phyloP scores from a whole-genome alignment of 2,329 filamentous ascomycete genomes.

The Drechslerella stenobrocha region DNA sequence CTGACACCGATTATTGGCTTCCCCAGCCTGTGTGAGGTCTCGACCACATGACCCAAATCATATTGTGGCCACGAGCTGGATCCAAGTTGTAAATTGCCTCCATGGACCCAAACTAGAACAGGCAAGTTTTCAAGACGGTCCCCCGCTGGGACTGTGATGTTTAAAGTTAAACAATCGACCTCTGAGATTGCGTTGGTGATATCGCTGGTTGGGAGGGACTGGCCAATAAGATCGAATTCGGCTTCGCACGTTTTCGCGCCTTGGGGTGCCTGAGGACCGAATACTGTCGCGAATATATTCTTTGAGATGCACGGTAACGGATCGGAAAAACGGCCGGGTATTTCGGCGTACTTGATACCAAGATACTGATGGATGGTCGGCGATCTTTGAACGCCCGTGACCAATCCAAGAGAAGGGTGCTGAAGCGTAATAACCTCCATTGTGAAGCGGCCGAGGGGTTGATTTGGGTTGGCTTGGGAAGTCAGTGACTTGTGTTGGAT shows the following conservation, averaged over 20 bases:
- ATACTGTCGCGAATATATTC: slow-evolving; percentile 22
- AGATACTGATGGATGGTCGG: slow-evolving; percentile 21
- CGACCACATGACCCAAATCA: slow-evolving; percentile 58
- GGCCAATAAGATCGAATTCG: slow-evolving; percentile 38
- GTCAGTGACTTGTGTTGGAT: background rate
- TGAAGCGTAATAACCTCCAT: slow-evolving; percentile 27
- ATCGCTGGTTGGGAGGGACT: slow-evolving; percentile 12
- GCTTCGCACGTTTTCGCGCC: slow-evolving; percentile 24
- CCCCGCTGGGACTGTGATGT: slow-evolving; percentile 59
- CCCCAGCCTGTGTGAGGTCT: slow-evolving; percentile 57
- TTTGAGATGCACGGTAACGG: slow-evolving; percentile 28
- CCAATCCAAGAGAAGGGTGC: slow-evolving; percentile 25
- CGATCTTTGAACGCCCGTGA: slow-evolving; percentile 30
- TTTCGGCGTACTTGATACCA: slow-evolving; percentile 39
- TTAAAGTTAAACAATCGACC: slow-evolving; percentile 61
- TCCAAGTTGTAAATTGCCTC: slow-evolving; percentile 60
- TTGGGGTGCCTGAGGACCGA: slow-evolving; percentile 39
- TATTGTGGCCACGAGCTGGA: slow-evolving; percentile 62
- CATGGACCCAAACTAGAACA: slow-evolving; percentile 62
- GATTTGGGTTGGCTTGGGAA: background rate
- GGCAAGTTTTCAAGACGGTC: slow-evolving; percentile 56
- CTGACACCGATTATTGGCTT: slow-evolving; percentile 59
- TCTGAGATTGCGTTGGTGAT: slow-evolving; percentile 53
- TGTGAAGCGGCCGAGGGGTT: background rate
- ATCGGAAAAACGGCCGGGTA: slow-evolving; percentile 26